Conservation (phyloP, 2,329 filamentous ascomycete species). For the Orbilia quercus region DNA sequence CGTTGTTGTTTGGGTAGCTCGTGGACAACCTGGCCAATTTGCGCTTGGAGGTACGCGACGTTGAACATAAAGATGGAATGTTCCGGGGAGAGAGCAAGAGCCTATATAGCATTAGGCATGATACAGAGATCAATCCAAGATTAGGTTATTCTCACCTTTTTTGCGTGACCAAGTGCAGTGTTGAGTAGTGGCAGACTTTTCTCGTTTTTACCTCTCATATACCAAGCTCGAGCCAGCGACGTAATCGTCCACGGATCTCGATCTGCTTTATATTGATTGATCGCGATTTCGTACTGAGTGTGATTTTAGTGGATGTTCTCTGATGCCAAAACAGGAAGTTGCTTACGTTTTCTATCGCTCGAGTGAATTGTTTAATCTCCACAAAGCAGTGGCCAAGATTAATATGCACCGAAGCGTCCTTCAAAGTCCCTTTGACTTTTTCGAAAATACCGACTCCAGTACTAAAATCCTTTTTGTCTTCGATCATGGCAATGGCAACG, state of each 20-base stretch:
- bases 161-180: conserved; percentile 71
- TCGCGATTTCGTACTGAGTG: conserved; percentile 81
- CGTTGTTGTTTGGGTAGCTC: conserved; percentile 79
- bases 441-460: conserved; percentile 86
- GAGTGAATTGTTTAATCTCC: conserved; percentile 87
- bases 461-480: conserved; percentile 90
- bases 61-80: conserved; percentile 97
- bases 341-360: conserved; percentile 83
- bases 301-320: conserved; percentile 42
- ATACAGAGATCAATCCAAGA: background rate
- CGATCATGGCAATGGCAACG: conserved; percentile 90
- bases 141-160: conserved; percentile 67
- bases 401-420: conserved; percentile 86
- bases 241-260: conserved; percentile 83
- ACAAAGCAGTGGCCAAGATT: conserved; percentile 94
- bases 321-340: background rate
- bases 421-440: conserved; percentile 88
- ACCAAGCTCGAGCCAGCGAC: conserved; percentile 87
- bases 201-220: conserved; percentile 78
- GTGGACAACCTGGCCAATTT: conserved; percentile 85
- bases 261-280: conserved; percentile 78
- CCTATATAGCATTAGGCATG: conserved; percentile 65
- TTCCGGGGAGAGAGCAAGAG: conserved; percentile 80
- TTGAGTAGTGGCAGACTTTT: conserved; percentile 71
- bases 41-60: conserved; percentile 95